Evolutionary conservation across 257 asterid genomes (phyloP), one percentile per base, ranked within the genome.

Genomic region (Solanum medicagineum): DNA sequence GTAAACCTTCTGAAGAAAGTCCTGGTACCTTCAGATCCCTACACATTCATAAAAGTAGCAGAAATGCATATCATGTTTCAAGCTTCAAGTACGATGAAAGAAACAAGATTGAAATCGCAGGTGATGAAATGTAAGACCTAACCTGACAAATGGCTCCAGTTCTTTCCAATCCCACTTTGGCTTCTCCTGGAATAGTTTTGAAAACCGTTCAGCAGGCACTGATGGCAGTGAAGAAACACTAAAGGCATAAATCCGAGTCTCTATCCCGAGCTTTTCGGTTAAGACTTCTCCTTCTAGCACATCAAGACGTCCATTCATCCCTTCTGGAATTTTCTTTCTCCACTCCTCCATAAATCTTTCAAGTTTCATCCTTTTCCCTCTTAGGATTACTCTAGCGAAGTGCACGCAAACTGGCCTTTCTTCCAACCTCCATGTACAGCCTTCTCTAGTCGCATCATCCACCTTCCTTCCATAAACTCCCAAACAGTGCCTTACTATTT

Each of bases 11-110:
- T 36, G 94, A 85, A 84, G 99, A 90, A 87, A 97, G 96, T 65
- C 98, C 98, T 0, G 99, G 98, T 77, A 95, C 98, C 85, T 87
- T 91, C 82, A 97, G 85, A 92, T 97, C 97, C 93, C 99, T 95
- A 73, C 29, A 26, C 17, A 53, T 79, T 5, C 77, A 89, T 70
- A 65, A n/a, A 49, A 80, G 44, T 66, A 86, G 60, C 24, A 70
- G 54, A 83, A 20, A 53, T 56, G 42, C 77, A 44, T 82, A 22
- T 62, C 16, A 63, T 22, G 19, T 49, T 65, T 55, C 32, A 65
- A 22, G 80, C 40, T 26, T 53, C 69, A 7, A 54, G 81, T 84
- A 87, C 19, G 8, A 83, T 26, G 74, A 42, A 80, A 85, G 24
- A 51, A 86, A 14, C 56, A 81, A 59, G 19, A 55, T 60, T 79